Percentiles rank a stretch among this genome's conserved stretches.
Evolutionary conservation across 1,284 basidiomycete genomes (phyloP).

Genomic region (Fomitopsis palustris): DNA sequence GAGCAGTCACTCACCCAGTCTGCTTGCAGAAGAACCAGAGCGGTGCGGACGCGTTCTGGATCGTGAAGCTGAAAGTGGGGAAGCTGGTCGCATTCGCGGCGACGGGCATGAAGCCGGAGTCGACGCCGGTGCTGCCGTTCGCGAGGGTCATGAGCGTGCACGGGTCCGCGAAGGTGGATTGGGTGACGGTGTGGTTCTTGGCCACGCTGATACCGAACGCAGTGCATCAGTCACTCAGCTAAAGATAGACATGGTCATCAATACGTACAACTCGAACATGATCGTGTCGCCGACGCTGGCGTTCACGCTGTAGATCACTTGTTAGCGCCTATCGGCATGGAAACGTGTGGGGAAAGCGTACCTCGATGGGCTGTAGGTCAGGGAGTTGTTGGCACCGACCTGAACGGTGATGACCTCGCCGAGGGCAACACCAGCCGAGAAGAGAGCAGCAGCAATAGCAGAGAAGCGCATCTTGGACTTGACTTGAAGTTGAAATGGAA

Average conservation of each 20-base stretch:
- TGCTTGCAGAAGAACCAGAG: slow-evolving; percentile 43
- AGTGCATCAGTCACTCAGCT: neutral
- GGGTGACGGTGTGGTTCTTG: slow-evolving; percentile 50
- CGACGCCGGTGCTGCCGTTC: slow-evolving; percentile 32
- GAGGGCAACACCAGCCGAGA: slow-evolving; percentile 36
- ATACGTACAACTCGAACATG: slow-evolving; percentile 47
- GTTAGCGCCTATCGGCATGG: neutral
- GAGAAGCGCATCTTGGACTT: slow-evolving; percentile 48
- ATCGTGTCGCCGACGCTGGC: slow-evolving; percentile 51
- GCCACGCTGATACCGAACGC: slow-evolving; percentile 23
- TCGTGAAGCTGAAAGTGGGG: slow-evolving; percentile 32
- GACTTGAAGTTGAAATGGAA: slow-evolving; percentile 1
- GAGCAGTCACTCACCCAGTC: slow-evolving; percentile 21
- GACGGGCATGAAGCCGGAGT: slow-evolving; percentile 39
- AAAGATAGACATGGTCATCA: neutral
- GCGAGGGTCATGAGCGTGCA: slow-evolving; percentile 29
- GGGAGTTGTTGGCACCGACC: slow-evolving; percentile 42
- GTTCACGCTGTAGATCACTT: slow-evolving; percentile 30
- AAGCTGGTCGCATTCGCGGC: slow-evolving; percentile 24
- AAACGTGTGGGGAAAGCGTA: neutral
- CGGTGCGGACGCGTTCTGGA: slow-evolving; percentile 34
- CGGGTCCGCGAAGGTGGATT: slow-evolving; percentile 54
- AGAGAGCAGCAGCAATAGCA: slow-evolving; percentile 38
- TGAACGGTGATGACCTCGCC: slow-evolving; percentile 37
- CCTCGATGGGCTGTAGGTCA: slow-evolving; percentile 42